Evolutionary conservation across 176 grass and related monocot genomes (phyloP).

Genomic region (Carex myosuroides): DNA sequence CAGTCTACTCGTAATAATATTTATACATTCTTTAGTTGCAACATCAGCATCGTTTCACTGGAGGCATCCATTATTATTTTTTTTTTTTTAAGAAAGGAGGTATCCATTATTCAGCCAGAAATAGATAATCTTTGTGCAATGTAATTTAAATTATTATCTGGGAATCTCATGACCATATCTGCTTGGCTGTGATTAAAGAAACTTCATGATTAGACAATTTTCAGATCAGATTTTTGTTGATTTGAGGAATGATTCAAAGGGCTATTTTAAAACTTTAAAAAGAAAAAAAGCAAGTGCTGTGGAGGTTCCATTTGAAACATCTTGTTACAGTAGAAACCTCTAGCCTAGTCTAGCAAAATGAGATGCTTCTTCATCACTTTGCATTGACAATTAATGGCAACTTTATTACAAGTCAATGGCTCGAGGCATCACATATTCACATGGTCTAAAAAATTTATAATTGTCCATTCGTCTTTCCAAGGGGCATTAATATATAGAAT

Average conservation of each 20-base stretch:
- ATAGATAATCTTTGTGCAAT: not conserved
- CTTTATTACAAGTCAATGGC: not conserved
- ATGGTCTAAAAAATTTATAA: not conserved
- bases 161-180: not conserved
- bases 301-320: constrained; percentile 1
- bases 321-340: not conserved
- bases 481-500: not conserved
- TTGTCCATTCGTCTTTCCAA: not conserved
- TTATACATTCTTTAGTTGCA: not conserved
- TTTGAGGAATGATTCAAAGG: not conserved
- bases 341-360: constrained; percentile 7
- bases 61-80: not conserved
- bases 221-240: not conserved
- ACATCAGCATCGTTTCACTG: not conserved
- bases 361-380: constrained; percentile 15
- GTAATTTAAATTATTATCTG: not conserved
- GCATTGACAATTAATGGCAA: not conserved
- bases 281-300: not conserved
- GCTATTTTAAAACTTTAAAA: not conserved
- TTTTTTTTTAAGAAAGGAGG: not conserved
- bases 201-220: not conserved
- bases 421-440: not conserved
- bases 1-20: too few relatives aligned
- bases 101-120: not conserved
- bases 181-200: not conserved